Base-by-base conservation (phyloP, 805 yeast genomes). In the Metschnikowia aberdeeniae region DNA sequence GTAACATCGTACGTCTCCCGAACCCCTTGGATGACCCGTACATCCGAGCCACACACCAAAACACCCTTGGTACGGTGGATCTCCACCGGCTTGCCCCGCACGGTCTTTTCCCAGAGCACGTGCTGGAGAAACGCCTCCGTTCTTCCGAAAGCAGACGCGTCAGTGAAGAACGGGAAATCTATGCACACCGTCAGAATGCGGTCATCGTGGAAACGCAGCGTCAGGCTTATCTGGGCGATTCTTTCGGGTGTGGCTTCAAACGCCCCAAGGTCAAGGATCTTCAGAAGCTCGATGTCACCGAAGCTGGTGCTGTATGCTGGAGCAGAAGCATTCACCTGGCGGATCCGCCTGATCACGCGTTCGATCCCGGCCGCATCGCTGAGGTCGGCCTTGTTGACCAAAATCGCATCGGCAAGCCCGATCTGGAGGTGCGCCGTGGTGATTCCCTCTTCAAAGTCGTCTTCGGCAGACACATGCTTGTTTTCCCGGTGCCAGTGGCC, bases 401-500 rank as follows among this genome's bases (percentile, higher is more conserved):
- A 57, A 0, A 93, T 72, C 5, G 80, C 80, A 62, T 93, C 99
- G 0, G 97, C 97, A 60, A 89, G 68, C 0, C 96, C 95, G 17
- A 93, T 76, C 66, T 93, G 99, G 28, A 88, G 70, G 59, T 86
- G 89, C 0, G 98, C 97, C 2, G 95, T 84, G 0, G 95, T 84
- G 11, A 81, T 59, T 5, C 79, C 81, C 36, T 66, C 63, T 14
- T 63, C 53, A 6, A 68, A 45, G 10, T 60, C 56, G 13, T 53
- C 58, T 10, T 57, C 65, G 13, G 29, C 44, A 4, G 41, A 14
- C 33, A 66, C 38, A 40, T 66, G 67, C 20, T 60, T 54, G 33
- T 73, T 57, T 29, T 60, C 60, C 24, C 75, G 68, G 57, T 81
- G 89, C 80, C 84, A 78, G 57, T 84, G 89, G 0, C 86, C 84